phyloP scores from a whole-genome alignment of 2,329 filamentous ascomycete species.

The Ophiostoma ips region DNA sequence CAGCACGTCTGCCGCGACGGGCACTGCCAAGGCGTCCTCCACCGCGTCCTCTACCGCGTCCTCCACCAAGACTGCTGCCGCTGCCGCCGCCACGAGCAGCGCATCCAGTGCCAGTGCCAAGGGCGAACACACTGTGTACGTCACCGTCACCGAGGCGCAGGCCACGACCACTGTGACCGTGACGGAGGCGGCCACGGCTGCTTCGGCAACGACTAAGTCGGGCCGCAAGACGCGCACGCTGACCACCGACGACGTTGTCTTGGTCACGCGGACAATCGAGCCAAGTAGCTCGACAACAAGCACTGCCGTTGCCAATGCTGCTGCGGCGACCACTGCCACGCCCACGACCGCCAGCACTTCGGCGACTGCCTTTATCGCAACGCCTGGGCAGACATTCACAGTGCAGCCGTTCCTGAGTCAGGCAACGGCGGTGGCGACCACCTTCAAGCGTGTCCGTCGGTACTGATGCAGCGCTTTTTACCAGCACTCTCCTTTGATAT shows the following conservation, averaged over 20 bases:
- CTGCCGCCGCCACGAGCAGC: neutral
- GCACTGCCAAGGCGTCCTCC: too few relatives aligned
- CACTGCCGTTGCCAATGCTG: neutral
- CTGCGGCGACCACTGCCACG: neutral
- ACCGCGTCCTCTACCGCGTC: neutral
- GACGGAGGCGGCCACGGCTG: neutral
- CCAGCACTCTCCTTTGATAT: neutral
- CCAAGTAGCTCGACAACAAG: neutral
- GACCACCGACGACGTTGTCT: neutral
- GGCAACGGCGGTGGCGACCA: neutral
- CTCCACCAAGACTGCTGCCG: neutral
- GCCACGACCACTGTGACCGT: neutral
- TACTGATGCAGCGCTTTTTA: neutral
- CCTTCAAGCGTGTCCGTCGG: neutral
- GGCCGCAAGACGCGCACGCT: neutral
- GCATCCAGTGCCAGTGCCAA: neutral
- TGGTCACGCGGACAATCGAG: neutral
- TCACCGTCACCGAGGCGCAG: neutral
- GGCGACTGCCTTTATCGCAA: too few relatives aligned
- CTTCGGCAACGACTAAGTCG: neutral
- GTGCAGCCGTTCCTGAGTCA: slow-evolving; percentile 2
- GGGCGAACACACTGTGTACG: neutral
- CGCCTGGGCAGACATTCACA: neutral
- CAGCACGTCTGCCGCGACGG: neutral
- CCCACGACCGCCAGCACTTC: too few relatives aligned